A percentile compares a stretch with the other conserved stretches of the same genome.
Evolutionary conservation across 2,329 filamentous ascomycete species (phyloP).

Genomic region (Paracoccidioides lutzii): DNA sequence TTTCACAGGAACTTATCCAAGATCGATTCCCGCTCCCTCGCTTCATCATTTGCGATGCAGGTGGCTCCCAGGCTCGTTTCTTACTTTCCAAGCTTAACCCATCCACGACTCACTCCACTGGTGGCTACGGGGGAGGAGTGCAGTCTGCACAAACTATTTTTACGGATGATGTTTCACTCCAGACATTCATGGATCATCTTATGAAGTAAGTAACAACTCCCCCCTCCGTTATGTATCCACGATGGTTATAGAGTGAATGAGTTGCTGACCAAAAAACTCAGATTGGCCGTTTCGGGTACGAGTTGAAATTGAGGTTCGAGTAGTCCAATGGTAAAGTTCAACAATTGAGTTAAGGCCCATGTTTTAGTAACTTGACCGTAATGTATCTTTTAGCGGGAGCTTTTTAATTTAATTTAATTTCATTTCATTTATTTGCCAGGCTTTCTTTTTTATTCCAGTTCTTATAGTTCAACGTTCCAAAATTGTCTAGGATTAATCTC

Average conservation of each 20-base stretch:
- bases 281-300: slow-evolving; percentile 39
- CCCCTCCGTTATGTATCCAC: slow-evolving; percentile 8
- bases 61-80: slow-evolving; percentile 94
- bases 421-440: background rate
- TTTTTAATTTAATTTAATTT: background rate
- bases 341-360: slow-evolving; percentile 22
- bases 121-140: slow-evolving; percentile 77
- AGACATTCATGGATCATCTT: slow-evolving; percentile 98
- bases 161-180: slow-evolving; percentile 92
- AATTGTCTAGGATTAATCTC: background rate
- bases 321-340: slow-evolving; percentile 19
- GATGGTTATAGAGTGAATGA: background rate
- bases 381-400: slow-evolving; percentile 29
- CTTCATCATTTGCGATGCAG: slow-evolving; percentile 98
- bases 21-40: slow-evolving; percentile 96
- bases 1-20: slow-evolving; percentile 70
- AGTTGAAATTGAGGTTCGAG: slow-evolving; percentile 25
- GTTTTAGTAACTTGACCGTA: slow-evolving; percentile 21
- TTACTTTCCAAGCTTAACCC: slow-evolving; percentile 93
- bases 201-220: slow-evolving; percentile 68
- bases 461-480: background rate
- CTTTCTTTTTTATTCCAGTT: background rate
- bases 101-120: slow-evolving; percentile 88
- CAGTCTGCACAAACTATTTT: slow-evolving; percentile 96
- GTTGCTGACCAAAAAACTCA: slow-evolving; percentile 13